Evolutionary conservation across 192 early-diverging fungal genomes (phyloP).

Genomic region (Umbelopsis sp.): DNA sequence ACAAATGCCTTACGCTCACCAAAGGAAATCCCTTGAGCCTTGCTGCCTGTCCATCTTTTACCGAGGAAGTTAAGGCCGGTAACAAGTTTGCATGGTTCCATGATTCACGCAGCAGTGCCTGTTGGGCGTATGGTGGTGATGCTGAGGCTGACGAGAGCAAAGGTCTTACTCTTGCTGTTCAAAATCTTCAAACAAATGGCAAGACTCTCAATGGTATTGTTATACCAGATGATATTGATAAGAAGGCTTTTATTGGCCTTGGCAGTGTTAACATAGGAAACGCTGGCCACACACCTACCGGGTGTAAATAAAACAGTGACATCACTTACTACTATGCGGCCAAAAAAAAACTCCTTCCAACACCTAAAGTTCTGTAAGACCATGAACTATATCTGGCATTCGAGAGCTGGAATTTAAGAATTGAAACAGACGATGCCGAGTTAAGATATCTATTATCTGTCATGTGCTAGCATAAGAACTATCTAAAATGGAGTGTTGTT

Average conservation of each 20-base stretch:
- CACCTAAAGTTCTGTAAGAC: too few species aligned
- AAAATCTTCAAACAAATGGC: conserved; percentile 30
- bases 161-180: conserved; percentile 25
- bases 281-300: conserved; percentile 5
- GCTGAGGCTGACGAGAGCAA: conserved; percentile 27
- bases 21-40: conserved; percentile 16
- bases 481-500: too few species aligned
- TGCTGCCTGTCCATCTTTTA: conserved; percentile 30
- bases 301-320: conserved; percentile 8
- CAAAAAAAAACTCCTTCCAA: too few species aligned
- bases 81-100: conserved; percentile 39
- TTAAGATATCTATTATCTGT: too few species aligned
- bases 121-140: conserved; percentile 39
- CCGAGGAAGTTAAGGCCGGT: conserved; percentile 30
- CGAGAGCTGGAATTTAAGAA: too few species aligned
- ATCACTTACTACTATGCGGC: too few species aligned
- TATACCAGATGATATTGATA: conserved; percentile 1
- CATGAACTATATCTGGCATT: too few species aligned
- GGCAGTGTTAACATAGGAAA: conserved; percentile 13
- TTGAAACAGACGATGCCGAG: too few species aligned
- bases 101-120: conserved; percentile 35
- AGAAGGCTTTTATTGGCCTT: conserved; percentile 26
- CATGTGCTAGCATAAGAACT: too few species aligned
- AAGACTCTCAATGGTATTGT: conserved; percentile 27
- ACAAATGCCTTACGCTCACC: conserved; percentile 30